phyloP scores from a whole-genome alignment of 176 grass and related monocot genomes.

The Pharus latifolius region DNA sequence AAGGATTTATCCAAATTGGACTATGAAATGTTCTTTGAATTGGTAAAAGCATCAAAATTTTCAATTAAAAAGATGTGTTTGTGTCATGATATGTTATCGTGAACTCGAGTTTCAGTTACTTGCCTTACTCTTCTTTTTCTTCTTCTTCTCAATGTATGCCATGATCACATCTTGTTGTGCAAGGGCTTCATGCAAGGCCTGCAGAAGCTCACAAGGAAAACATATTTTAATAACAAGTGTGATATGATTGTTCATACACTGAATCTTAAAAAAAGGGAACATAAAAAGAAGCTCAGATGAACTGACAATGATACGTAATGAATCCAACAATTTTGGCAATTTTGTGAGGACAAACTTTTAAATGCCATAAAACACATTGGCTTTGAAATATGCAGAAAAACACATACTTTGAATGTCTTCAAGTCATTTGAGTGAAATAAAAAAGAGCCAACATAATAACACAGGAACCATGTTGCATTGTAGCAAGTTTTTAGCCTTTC shows the following conservation, averaged over 20 bases:
- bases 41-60: background rate
- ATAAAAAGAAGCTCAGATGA: no score
- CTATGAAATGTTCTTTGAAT: background rate
- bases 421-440: background rate
- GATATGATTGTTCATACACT: background rate
- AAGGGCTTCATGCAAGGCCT: slow-evolving; percentile 77
- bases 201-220: slow-evolving; percentile 15
- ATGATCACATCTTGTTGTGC: slow-evolving; percentile 51
- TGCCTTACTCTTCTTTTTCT: slow-evolving; percentile 77
- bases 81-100: background rate
- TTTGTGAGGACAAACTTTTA: no score
- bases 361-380: background rate
- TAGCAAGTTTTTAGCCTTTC: background rate
- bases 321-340: no score
- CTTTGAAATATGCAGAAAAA: background rate
- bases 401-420: background rate
- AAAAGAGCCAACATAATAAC: background rate
- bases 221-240: no score
- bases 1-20: background rate
- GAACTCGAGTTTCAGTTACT: background rate
- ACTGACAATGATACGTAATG: no score
- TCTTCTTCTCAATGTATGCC: slow-evolving; percentile 91
- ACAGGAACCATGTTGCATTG: background rate
- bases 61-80: background rate
- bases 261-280: background rate